Evolutionary conservation across 768 basidiomycete species (phyloP), one percentile per base, ranked within the genome.

Genomic region (Boletus vinaceobasis): DNA sequence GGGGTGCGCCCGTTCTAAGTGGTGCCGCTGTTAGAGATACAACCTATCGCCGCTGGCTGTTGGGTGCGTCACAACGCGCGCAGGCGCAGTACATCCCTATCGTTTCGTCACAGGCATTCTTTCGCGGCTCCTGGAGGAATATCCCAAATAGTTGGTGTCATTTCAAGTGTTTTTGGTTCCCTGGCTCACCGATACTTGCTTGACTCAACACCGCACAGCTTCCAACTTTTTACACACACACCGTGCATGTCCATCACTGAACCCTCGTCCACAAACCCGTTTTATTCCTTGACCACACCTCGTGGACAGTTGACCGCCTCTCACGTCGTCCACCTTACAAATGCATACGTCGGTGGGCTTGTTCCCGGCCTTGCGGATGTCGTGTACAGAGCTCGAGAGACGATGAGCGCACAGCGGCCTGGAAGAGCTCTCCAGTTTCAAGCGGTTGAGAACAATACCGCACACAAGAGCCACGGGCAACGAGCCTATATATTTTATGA

Each of bases 61-160:
- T 1, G 87, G 85, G 0, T 80, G 78, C 53, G 74, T 88, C 40
- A 65, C 73, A 13, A 81, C 78, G 26, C 68, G 68, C 0, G 87
- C 81, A 2, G 87, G 84, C 1, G 83, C 87, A 0, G 69, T 85
- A 29, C 86, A 89, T 55, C 84, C 87, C 0, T 90, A 90, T 65
- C 81, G 84, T 19, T 74, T 87, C 31, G 80, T 88, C 13, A 87
- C 86, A 1, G 77, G 77, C 2, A 75, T 88, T 26, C 69, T 88
- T 21, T 58, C 71, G 14, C 80, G 80, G 42, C 77, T 87, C 2
- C 68, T 87, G 7, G 56, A 71, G 11, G 71, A 73, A n/a, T 77
- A 85, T 57, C 68, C 77, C 11, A 69, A 79, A 21, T 50, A 51
- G 68, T 72, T 19, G 61, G 73, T 29, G 53, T 52, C 11, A 9